These are phyloP conservation scores for Cladosporium cucumerinum DNA, from an alignment of 2,329 filamentous ascomycete species.

Conservation along the genomic window DNA sequence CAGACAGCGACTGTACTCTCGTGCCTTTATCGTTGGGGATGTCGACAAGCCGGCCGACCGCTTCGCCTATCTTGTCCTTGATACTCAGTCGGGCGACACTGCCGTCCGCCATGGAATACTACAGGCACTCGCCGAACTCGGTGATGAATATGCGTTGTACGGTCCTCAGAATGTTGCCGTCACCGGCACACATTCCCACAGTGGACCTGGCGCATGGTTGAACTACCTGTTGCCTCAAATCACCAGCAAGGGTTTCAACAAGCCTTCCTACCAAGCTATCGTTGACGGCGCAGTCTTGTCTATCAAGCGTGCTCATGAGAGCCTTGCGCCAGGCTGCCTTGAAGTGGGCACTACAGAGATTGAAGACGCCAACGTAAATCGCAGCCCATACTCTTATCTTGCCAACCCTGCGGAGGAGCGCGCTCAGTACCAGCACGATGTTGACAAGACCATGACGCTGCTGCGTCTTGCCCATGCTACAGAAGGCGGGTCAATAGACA, in stretches of 20 bases:
- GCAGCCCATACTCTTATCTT: slow-evolving; percentile 83
- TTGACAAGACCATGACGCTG: slow-evolving; percentile 76
- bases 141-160: slow-evolving; percentile 71
- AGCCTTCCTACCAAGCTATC: slow-evolving; percentile 83
- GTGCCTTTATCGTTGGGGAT: slow-evolving; percentile 82
- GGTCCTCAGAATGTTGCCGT: slow-evolving; percentile 78
- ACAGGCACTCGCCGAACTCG: slow-evolving; percentile 66
- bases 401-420: slow-evolving; percentile 78
- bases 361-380: slow-evolving; percentile 77
- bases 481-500: slow-evolving; percentile 68
- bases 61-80: slow-evolving; percentile 83
- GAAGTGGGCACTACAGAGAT: slow-evolving; percentile 68
- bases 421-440: slow-evolving; percentile 60
- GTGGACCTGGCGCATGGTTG: slow-evolving; percentile 86
- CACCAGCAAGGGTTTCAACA: slow-evolving; percentile 79
- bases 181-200: slow-evolving; percentile 89
- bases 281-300: slow-evolving; percentile 81
- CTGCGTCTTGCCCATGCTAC: slow-evolving; percentile 66
- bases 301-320: slow-evolving; percentile 75
- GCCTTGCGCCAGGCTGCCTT: slow-evolving; percentile 65
- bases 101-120: slow-evolving; percentile 85
- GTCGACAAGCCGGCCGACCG: slow-evolving; percentile 63
- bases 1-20: slow-evolving; percentile 81
- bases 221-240: slow-evolving; percentile 94
- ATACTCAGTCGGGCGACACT: slow-evolving; percentile 84